These are phyloP conservation scores for Amanita subjunquillea DNA, from an alignment of 768 basidiomycete genomes.

Conservation along the genomic window DNA sequence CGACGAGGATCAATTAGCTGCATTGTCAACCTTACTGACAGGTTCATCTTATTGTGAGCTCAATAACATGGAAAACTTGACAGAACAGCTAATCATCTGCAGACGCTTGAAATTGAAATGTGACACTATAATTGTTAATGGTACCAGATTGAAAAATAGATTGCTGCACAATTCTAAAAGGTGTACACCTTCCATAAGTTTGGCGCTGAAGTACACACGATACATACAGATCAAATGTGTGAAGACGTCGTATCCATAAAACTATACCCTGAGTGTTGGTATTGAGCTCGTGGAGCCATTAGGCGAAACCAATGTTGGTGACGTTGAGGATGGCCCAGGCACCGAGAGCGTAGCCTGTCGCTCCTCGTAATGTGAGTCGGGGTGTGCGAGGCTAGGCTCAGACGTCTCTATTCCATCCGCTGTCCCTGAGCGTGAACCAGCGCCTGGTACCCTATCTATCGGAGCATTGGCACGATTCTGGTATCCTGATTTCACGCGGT, in stretches of 20 bases:
- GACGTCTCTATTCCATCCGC: slow-evolving; percentile 59
- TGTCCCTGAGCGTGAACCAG: slow-evolving; percentile 55
- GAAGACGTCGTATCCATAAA: neutral
- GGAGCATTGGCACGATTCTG: slow-evolving; percentile 46
- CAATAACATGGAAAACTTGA: neutral
- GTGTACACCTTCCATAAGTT: neutral
- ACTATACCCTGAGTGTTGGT: slow-evolving; percentile 31
- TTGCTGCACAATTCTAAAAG: neutral
- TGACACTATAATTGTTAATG: neutral
- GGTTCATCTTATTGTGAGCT: slow-evolving; percentile 76
- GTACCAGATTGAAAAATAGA: neutral
- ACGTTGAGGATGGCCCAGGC: slow-evolving; percentile 13
- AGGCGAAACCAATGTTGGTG: slow-evolving; percentile 19
- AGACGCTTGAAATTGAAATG: slow-evolving; percentile 15
- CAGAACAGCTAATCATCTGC: slow-evolving; percentile 3
- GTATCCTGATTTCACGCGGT: slow-evolving; percentile 75
- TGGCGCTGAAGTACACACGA: neutral
- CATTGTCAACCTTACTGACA: slow-evolving; percentile 74
- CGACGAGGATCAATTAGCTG: slow-evolving; percentile 73
- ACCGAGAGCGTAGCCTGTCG: slow-evolving; percentile 20
- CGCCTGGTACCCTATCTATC: slow-evolving; percentile 64
- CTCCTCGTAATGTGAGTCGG: slow-evolving; percentile 33
- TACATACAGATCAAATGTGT: neutral
- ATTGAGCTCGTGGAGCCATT: slow-evolving; percentile 20
- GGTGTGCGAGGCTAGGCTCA: slow-evolving; percentile 33